phyloP scores from a whole-genome alignment of 305 asterid species.

The Caryopteris hybrid region DNA sequence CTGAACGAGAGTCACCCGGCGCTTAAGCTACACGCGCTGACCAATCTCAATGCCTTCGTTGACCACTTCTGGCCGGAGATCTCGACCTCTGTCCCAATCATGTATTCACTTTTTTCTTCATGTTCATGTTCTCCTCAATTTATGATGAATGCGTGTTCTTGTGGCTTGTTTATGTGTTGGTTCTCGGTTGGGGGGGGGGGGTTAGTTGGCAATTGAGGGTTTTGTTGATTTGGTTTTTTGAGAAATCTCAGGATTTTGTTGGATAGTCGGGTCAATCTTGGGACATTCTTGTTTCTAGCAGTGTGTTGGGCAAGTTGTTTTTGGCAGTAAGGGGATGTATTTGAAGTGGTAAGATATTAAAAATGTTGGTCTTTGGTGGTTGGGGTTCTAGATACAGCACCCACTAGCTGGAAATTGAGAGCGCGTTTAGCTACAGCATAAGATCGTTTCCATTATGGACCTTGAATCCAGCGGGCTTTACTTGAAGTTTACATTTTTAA shows the following conservation, averaged over 20 bases:
- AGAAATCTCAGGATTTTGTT: neutral
- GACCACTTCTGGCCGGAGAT: constrained; percentile 98
- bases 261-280: neutral
- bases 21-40: constrained; percentile 84
- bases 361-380: neutral
- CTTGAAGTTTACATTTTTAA: neutral
- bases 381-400: neutral
- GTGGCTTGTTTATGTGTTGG: too few relatives aligned
- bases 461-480: neutral
- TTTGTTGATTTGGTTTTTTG: neutral
- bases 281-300: neutral
- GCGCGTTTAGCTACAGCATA: neutral
- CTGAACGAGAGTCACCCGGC: constrained; percentile 73
- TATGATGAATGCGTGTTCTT: too few relatives aligned
- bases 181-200: neutral
- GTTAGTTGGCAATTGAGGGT: constrained; percentile 6
- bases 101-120: constrained; percentile 38
- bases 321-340: neutral
- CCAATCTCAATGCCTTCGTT: constrained; percentile 81
- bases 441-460: neutral
- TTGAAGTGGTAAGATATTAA: neutral
- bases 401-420: neutral
- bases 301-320: neutral
- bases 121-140: too few relatives aligned
- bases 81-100: constrained; percentile 74